Conservation (phyloP, 345 rosid species). For the Alliaria petiolata region DNA sequence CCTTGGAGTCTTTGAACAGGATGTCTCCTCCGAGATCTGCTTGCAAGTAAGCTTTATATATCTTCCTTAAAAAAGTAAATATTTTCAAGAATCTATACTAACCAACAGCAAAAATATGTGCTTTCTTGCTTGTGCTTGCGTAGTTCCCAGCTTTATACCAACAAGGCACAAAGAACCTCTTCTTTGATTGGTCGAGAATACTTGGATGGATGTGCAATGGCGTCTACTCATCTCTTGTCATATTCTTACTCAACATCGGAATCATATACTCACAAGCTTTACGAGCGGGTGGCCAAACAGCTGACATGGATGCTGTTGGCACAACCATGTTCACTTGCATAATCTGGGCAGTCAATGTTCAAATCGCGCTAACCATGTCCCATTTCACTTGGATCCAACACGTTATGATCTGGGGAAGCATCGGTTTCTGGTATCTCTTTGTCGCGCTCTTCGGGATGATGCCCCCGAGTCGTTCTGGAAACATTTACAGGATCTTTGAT, state of each 20-base stretch:
- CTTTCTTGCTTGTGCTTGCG: conserved; percentile 18
- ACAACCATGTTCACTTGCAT: conserved; percentile 95
- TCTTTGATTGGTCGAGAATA: conserved; percentile 89
- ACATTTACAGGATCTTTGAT: conserved; percentile 58
- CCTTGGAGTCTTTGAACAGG: conserved; percentile 96
- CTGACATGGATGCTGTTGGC: conserved; percentile 82
- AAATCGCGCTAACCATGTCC: conserved; percentile 84
- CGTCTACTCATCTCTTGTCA: conserved; percentile 59
- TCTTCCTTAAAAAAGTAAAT: not conserved
- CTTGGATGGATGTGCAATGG: conserved; percentile 96
- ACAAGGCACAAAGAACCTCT: conserved; percentile 86
- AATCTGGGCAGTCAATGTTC: conserved; percentile 84
- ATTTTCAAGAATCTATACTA: not conserved
- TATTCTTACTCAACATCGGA: conserved; percentile 69
- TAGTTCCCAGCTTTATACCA: conserved; percentile 98
- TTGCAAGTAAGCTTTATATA: conserved; percentile 64
- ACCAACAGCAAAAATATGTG: not conserved
- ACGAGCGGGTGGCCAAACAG: conserved; percentile 69
- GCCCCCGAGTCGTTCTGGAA: conserved; percentile 54
- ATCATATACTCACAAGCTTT: conserved; percentile 74
- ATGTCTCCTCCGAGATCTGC: conserved; percentile 90
- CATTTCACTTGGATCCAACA: conserved; percentile 99
- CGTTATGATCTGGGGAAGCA: conserved; percentile 82
- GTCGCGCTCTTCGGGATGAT: conserved; percentile 63
- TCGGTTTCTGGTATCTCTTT: conserved; percentile 76